Percentiles rank a stretch among this genome's conserved stretches.
These are phyloP conservation scores for Camellia oleifera DNA, from an alignment of 179 eudicot species.

Conservation along the genomic window DNA sequence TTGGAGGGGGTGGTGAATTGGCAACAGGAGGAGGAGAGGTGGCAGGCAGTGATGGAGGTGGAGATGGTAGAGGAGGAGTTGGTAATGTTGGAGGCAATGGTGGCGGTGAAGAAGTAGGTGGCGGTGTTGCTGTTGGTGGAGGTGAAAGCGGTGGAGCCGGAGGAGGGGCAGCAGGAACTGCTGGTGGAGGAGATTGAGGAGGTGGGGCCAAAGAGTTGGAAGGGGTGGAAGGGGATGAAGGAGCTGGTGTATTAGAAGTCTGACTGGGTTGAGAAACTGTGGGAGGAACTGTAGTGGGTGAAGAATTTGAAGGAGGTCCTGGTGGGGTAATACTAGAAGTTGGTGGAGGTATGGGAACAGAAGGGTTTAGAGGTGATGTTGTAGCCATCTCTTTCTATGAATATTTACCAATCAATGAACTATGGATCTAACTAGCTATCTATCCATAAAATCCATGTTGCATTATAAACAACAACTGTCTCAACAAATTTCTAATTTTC, in stretches of 20 bases:
- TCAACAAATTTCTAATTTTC: slow-evolving; percentile 14
- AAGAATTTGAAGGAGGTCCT: slow-evolving; percentile 26
- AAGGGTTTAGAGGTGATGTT: slow-evolving; percentile 21
- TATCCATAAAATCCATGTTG: slow-evolving; percentile 3
- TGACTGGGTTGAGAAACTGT: slow-evolving; percentile 22
- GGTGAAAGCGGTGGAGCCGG: slow-evolving; percentile 33
- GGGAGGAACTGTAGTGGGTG: slow-evolving; percentile 27
- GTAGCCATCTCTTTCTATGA: slow-evolving; percentile 41
- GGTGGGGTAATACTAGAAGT: slow-evolving; percentile 1
- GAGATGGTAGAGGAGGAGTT: slow-evolving; percentile 25
- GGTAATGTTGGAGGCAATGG: slow-evolving; percentile 23
- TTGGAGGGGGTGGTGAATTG: slow-evolving; percentile 34
- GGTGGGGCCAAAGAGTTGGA: slow-evolving; percentile 28
- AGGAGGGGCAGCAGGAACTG: slow-evolving; percentile 27
- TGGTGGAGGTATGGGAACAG: neutral
- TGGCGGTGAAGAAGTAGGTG: slow-evolving; percentile 35
- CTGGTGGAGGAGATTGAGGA: slow-evolving; percentile 37
- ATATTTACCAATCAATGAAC: slow-evolving; percentile 22
- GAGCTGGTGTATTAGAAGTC: slow-evolving; percentile 25
- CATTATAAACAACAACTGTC: slow-evolving; percentile 14
- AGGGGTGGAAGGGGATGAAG: slow-evolving; percentile 35
- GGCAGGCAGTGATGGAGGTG: slow-evolving; percentile 26
- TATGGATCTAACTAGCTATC: slow-evolving; percentile 25
- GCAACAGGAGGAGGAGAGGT: slow-evolving; percentile 17
- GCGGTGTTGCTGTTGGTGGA: slow-evolving; percentile 27